These are phyloP conservation scores for Arthrobotrys pseudoclavata DNA, from an alignment of 2,329 filamentous ascomycete genomes.

Conservation along the genomic window DNA sequence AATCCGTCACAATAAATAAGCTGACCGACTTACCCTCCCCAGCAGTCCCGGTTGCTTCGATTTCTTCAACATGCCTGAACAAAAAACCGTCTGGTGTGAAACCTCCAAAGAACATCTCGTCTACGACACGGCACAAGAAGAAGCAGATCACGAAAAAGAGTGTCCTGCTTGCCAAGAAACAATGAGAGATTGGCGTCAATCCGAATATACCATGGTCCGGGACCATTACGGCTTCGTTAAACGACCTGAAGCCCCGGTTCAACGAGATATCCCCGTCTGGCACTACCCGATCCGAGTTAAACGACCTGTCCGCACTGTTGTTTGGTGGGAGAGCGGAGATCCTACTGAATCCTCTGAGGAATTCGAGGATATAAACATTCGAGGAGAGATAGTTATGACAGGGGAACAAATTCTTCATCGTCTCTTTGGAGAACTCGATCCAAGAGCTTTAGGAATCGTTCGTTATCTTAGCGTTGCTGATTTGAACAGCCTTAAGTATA, in stretches of 20 bases:
- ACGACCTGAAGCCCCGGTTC: not conserved
- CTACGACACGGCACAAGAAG: constrained; percentile 3
- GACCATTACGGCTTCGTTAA: constrained; percentile 32
- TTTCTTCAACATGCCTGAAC: not conserved
- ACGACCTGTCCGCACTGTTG: not conserved
- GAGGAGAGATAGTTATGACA: not conserved
- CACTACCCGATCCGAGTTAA: constrained; percentile 35
- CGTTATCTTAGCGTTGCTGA: constrained; percentile 26
- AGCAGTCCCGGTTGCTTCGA: not conserved
- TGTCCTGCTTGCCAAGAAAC: not conserved
- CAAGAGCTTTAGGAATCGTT: constrained; percentile 26
- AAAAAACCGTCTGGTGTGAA: constrained; percentile 16
- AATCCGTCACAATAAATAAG: not conserved
- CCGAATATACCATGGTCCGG: constrained; percentile 21
- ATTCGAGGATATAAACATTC: constrained; percentile 4
- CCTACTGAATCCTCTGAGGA: not conserved
- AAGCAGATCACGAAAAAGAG: not conserved
- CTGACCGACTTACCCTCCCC: not conserved
- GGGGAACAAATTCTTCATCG: constrained; percentile 23
- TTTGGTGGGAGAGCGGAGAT: constrained; percentile 37
- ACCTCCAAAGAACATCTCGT: not conserved
- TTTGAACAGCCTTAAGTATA: constrained; percentile 49
- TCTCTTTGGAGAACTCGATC: constrained; percentile 40
- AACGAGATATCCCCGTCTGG: constrained; percentile 30
- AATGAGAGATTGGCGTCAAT: constrained; percentile 9